Percentiles rank a stretch among this genome's conserved stretches.
These are phyloP conservation scores for Tolypocladium cylindrosporum DNA, from an alignment of 2,329 filamentous ascomycete species.

Conservation along the genomic window DNA sequence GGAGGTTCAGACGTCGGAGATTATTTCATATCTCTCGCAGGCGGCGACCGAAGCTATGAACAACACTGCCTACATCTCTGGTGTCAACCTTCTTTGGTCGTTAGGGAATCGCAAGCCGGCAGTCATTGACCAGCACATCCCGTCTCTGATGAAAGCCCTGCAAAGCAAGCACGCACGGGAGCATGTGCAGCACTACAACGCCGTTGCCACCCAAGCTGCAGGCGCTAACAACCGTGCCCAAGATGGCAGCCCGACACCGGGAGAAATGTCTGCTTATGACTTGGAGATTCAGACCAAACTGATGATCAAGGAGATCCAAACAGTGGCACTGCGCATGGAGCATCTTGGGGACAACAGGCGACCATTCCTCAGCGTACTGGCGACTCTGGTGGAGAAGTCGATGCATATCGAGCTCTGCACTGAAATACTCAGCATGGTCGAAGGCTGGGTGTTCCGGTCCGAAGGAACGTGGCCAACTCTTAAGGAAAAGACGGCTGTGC, in stretches of 20 bases:
- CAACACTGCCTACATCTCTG: conserved; percentile 70
- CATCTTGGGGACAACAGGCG: conserved; percentile 81
- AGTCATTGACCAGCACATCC: conserved; percentile 83
- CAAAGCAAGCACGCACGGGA: conserved; percentile 88
- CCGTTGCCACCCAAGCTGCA: conserved; percentile 40
- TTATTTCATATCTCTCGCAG: conserved; percentile 74
- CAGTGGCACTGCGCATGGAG: conserved; percentile 87
- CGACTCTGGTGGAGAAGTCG: conserved; percentile 91
- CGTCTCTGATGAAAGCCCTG: conserved; percentile 82
- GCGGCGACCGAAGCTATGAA: conserved; percentile 82
- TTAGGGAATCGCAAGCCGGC: conserved; percentile 75
- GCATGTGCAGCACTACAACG: conserved; percentile 70
- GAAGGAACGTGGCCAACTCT: conserved; percentile 93
- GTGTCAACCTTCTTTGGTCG: conserved; percentile 90
- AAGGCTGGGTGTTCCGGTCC: conserved; percentile 91
- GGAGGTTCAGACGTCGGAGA: conserved; percentile 75
- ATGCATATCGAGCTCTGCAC: conserved; percentile 77
- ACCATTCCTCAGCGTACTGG: conserved; percentile 90
- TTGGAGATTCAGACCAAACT: conserved; percentile 81
- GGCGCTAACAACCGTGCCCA: conserved; percentile 32
- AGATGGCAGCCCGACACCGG: conserved; percentile 41
- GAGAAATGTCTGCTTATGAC: conserved; percentile 62
- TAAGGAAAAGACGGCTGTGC: conserved; percentile 96
- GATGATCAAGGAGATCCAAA: conserved; percentile 91
- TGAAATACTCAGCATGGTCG: conserved; percentile 89